phyloP scores from a whole-genome alignment of 192 early-diverging fungal genomes.

The Backusella sp. region DNA sequence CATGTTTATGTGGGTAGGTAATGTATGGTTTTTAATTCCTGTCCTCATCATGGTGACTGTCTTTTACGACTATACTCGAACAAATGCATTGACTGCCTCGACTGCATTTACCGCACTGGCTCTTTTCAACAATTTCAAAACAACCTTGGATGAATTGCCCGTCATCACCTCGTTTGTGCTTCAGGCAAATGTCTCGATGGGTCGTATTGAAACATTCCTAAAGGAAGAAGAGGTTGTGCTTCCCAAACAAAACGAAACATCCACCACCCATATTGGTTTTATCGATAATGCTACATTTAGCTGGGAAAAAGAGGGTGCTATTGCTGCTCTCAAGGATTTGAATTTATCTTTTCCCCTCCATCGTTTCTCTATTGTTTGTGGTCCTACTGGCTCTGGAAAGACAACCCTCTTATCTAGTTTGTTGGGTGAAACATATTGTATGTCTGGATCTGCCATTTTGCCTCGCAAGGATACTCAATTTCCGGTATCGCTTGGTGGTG shows the following conservation, averaged over 20 bases:
- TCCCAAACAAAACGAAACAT: background rate
- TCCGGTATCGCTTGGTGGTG: constrained; percentile 15
- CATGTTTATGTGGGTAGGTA: constrained; percentile 56
- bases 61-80: constrained; percentile 61
- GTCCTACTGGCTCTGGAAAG: constrained; percentile 90
- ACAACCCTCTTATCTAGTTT: constrained; percentile 76
- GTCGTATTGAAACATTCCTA: constrained; percentile 73
- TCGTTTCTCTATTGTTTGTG: constrained; percentile 74
- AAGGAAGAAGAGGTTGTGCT: constrained; percentile 61
- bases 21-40: constrained; percentile 56
- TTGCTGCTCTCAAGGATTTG: constrained; percentile 62
- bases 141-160: constrained; percentile 60
- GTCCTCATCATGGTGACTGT: constrained; percentile 60
- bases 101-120: constrained; percentile 69
- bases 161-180: constrained; percentile 57
- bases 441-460: constrained; percentile 42
- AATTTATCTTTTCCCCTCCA: constrained; percentile 63
- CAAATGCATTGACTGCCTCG: constrained; percentile 57
- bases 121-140: constrained; percentile 69
- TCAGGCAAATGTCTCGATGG: constrained; percentile 62
- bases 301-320: constrained; percentile 39
- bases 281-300: constrained; percentile 60
- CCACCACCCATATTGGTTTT: constrained; percentile 55
- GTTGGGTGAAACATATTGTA: constrained; percentile 74
- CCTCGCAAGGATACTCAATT: constrained; percentile 24